A percentile compares a stretch with the other conserved stretches of the same genome.
Evolutionary conservation across 2,329 filamentous ascomycete genomes (phyloP).

Genomic region (Trichoderma gracile): DNA sequence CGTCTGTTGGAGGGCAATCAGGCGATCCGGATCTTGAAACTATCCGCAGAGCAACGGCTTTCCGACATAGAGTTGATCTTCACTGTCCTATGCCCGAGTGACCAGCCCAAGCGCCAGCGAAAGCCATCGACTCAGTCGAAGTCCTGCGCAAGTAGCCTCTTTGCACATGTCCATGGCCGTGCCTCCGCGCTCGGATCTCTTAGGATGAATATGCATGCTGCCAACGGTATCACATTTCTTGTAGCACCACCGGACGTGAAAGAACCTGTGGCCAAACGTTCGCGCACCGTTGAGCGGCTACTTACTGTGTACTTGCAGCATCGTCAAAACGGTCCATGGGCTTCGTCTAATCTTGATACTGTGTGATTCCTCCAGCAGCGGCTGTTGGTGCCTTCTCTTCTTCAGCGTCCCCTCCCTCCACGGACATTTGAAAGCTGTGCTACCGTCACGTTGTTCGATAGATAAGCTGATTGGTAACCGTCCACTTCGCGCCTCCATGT

Average conservation of each 20-base stretch:
- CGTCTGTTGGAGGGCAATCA: constrained; percentile 17
- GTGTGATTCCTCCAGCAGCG: neutral
- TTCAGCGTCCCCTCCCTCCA: neutral
- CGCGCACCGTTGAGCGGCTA: neutral
- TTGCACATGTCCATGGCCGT: neutral
- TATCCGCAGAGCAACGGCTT: neutral
- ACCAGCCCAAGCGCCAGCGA: constrained; percentile 4
- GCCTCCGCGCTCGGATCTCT: constrained; percentile 1
- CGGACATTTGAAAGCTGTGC: constrained; percentile 1
- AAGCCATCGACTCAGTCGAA: neutral
- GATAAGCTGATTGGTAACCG: constrained; percentile 24
- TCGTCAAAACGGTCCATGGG: neutral
- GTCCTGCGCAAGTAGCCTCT: constrained; percentile 1
- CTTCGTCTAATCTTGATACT: neutral
- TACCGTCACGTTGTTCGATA: constrained; percentile 23
- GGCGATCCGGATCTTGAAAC: constrained; percentile 16
- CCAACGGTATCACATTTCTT: neutral
- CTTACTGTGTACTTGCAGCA: constrained; percentile 1
- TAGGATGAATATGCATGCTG: constrained; percentile 3
- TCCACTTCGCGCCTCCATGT: constrained; percentile 11
- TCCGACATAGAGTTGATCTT: neutral
- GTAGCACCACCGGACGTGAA: neutral
- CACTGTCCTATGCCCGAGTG: neutral
- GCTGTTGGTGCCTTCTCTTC: neutral
- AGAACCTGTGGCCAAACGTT: neutral